Base-by-base conservation (phyloP, 139 green algal species). In the Tetradesmus obliquus region DNA sequence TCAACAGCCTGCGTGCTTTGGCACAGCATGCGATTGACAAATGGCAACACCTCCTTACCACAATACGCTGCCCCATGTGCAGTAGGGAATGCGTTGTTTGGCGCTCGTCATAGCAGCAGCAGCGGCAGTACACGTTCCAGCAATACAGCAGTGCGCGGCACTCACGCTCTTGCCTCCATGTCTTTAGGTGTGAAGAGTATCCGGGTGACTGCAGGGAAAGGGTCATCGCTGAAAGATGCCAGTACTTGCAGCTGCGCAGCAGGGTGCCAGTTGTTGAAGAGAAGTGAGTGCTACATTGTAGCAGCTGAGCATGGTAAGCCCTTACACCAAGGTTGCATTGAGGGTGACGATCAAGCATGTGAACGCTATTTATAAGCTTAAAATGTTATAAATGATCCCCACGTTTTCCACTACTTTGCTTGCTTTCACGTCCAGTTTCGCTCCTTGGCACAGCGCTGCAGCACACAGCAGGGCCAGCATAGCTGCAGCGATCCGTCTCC, bases 181-280 rank as follows among this genome's bases (percentile, higher is more conserved):
- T 99, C 98, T 8, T 95, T 96, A 0, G 94, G 79, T 0, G 98
- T 99, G 92, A 99, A 99, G 1, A 99, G 90, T 8, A 99, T 93
- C 2, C 98, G 92, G 0, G 98, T 99, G 19, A 99, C 98, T n/a
- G 97, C 96, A 54, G 98, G 98, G 55, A 95, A 94, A 1, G 96
- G 95, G 62, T 98, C 91, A 60, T 98, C 97, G n/a, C 95, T 96
- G 71, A 98, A 95, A 5, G 82, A 95, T 0, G 97, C 95, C 22
- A 99, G 94, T 5, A 97, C 82, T 2, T 95, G 89, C 2, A 99
- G 90, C 96, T 99, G 93, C 32, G 32, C 55, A 51, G 7, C 10
- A 51, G 86, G n/a, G 66, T 76, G 66, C 66, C 66, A 76, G 66
- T 24, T 1, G 54, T 53, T 45, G 32, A 0, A 22, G 71, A 12